phyloP scores from a whole-genome alignment of 352 stramenopile genomes.

The Globisporangium lucens region DNA sequence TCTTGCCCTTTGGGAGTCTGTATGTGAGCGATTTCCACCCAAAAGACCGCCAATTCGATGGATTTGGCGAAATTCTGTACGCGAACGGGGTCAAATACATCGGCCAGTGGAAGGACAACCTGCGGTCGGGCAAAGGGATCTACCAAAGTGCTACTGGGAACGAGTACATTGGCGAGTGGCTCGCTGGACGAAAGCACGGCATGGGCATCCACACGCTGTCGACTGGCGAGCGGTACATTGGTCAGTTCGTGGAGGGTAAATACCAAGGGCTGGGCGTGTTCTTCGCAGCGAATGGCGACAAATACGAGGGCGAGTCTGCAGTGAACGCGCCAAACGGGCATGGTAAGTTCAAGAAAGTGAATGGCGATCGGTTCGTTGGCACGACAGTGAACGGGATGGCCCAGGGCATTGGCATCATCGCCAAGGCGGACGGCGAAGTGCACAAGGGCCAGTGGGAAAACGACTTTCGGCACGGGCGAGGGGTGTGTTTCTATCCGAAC shows the following conservation, averaged over 20 bases:
- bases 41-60: constrained; percentile 52
- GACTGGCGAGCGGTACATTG: constrained; percentile 85
- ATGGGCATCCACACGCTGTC: constrained; percentile 69
- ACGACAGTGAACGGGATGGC: constrained; percentile 56
- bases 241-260: constrained; percentile 76
- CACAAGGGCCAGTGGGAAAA: constrained; percentile 84
- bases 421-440: constrained; percentile 80
- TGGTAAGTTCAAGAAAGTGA: constrained; percentile 67
- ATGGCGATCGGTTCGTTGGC: constrained; percentile 66
- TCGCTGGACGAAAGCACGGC: constrained; percentile 73
- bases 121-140: constrained; percentile 65
- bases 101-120: constrained; percentile 74
- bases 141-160: constrained; percentile 53
- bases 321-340: constrained; percentile 42
- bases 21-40: constrained; percentile 73
- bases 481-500: constrained; percentile 77
- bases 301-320: constrained; percentile 74
- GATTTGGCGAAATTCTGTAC: constrained; percentile 86
- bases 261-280: constrained; percentile 72
- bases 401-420: constrained; percentile 75
- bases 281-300: constrained; percentile 69
- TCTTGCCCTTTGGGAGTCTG: constrained; percentile 61
- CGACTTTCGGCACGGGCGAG: constrained; percentile 59
- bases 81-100: constrained; percentile 77
- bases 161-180: constrained; percentile 76